Conservation (phyloP, 345 rosid genomes). For the Salix purpurea region DNA sequence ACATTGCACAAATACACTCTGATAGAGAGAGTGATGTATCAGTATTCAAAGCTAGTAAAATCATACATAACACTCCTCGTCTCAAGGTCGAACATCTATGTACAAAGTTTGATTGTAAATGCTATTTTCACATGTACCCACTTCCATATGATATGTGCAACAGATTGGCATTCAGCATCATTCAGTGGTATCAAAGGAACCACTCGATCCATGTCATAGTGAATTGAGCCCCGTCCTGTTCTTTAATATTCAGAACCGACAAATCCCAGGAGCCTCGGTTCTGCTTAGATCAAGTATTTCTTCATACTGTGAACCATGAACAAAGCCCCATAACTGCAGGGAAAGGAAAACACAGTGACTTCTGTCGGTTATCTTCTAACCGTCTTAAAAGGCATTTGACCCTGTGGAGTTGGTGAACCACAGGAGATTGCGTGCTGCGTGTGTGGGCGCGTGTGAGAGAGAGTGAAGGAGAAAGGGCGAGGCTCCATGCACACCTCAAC, state of each 20-base stretch:
- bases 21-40: too few species aligned
- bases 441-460: not conserved
- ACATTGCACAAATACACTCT: too few species aligned
- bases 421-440: not conserved
- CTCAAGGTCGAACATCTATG: conserved; percentile 12
- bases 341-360: not conserved
- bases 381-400: not conserved
- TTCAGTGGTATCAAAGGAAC: not conserved
- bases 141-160: not conserved
- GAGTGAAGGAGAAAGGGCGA: not conserved
- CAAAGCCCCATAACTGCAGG: conserved; percentile 90
- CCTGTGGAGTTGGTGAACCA: not conserved
- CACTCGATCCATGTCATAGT: not conserved
- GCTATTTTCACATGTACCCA: not conserved
- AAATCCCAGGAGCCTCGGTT: conserved; percentile 64
- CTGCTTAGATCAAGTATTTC: conserved; percentile 69
- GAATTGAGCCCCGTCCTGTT: not conserved
- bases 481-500: conserved; percentile 63
- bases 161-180: not conserved
- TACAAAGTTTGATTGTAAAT: conserved; percentile 1
- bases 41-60: not conserved
- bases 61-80: not conserved
- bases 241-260: conserved; percentile 54
- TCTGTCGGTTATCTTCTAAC: not conserved
- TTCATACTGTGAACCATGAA: conserved; percentile 73